Percentiles rank a stretch among this genome's conserved stretches.
phyloP scores from a whole-genome alignment of 768 basidiomycete genomes.

The Brasilioporus rufonigricans region DNA sequence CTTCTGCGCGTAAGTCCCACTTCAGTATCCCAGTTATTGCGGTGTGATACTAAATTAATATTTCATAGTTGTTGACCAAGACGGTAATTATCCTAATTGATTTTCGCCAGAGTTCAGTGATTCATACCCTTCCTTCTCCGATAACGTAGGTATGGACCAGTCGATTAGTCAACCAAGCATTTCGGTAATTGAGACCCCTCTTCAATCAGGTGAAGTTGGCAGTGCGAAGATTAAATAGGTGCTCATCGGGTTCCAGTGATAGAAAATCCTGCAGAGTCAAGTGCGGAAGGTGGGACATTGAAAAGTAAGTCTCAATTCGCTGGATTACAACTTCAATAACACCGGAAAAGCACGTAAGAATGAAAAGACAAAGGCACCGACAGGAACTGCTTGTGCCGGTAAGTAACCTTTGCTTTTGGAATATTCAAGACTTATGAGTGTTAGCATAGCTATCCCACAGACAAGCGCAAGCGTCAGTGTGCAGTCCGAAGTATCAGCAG shows the following conservation, averaged over 20 bases:
- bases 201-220: constrained; percentile 11
- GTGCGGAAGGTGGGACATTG: neutral
- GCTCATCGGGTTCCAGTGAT: constrained; percentile 3
- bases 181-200: neutral
- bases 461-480: constrained; percentile 19
- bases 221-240: neutral
- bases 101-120: neutral
- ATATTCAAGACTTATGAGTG: constrained; percentile 17
- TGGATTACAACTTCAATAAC: constrained; percentile 2
- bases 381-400: constrained; percentile 12
- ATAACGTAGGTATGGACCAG: constrained; percentile 6
- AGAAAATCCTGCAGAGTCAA: neutral
- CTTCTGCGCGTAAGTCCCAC: constrained; percentile 13
- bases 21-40: neutral
- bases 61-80: constrained; percentile 1
- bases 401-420: constrained; percentile 6
- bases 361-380: neutral
- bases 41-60: neutral
- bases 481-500: constrained; percentile 17
- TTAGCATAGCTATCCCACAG: constrained; percentile 21
- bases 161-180: neutral
- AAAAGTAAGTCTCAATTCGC: constrained; percentile 8
- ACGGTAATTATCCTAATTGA: constrained; percentile 3
- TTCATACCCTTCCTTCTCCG: neutral
- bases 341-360: constrained; percentile 4